Base-by-base conservation (phyloP, 1,284 basidiomycete species). In the Wolfiporia cocos region DNA sequence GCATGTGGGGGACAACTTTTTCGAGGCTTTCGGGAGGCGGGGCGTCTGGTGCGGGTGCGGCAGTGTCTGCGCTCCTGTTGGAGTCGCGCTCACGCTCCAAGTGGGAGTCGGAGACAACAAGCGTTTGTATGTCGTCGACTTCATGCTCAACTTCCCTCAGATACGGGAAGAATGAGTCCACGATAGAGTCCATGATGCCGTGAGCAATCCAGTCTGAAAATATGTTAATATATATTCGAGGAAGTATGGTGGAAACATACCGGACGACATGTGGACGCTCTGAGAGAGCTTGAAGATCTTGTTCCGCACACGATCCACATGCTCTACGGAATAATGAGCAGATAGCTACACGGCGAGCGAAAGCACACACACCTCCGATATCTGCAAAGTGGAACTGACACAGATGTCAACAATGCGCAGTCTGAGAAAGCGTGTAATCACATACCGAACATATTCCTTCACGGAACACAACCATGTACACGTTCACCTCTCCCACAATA, bases 121-220 rank as follows among this genome's bases (percentile, higher is more conserved):
- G 63, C 12, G 75, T 71, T 52, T 95, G 91, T 39, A 96, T 80
- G 20, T 80, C 79, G 43, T 80, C 73, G 1, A 92, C 83, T 57
- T 96, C 92, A 37, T 74, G 74, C 57, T 92, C 92, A 34, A 97
- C 84, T 44, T 84, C 84, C 41, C 85, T 76, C 37, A 95, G 70
- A 43, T 92, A 73, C 2, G 94, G 93, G 62, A 93, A 92, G 66
- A 96, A 96, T 1, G 91, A 83, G 59, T 98, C 94, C 23, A 97
- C 92, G 39, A 97, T 82, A 1, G 92, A 95, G 58, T 97, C 94
- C 57, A 97, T 71, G 40, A 97, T 73, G 14, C 86, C 90, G 61
- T 98, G 92, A 0, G 92, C 91, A 50, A 98, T 92, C 92, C 92
- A 97, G 59, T 95, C 92, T 89, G 57, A 35, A 18, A 7, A 29